phyloP scores from a whole-genome alignment of 495 filamentous ascomycete genomes.

The Physcia stellaris region DNA sequence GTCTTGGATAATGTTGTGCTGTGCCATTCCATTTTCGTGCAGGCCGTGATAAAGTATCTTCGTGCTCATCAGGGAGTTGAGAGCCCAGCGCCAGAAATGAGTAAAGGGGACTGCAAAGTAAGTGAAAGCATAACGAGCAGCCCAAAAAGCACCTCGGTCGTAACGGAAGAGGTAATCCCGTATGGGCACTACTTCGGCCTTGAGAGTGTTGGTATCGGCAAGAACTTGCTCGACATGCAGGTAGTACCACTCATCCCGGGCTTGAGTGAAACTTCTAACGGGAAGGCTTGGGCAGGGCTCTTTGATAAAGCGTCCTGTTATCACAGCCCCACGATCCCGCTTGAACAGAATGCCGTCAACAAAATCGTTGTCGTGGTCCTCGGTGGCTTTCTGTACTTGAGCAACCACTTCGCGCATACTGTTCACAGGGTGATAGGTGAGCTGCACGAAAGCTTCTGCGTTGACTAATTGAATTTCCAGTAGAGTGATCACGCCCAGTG shows the following conservation, averaged over 20 bases:
- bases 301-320: conserved; percentile 33
- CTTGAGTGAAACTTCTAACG: conserved; percentile 29
- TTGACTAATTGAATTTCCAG: conserved; percentile 36
- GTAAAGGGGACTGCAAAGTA: conserved; percentile 47
- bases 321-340: conserved; percentile 28
- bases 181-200: conserved; percentile 36
- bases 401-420: conserved; percentile 27
- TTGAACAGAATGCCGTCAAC: conserved; percentile 40
- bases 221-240: conserved; percentile 29
- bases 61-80: conserved; percentile 39
- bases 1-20: conserved; percentile 41
- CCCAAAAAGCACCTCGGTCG: conserved; percentile 49
- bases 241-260: conserved; percentile 46
- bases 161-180: conserved; percentile 50
- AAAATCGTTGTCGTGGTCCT: conserved; percentile 32
- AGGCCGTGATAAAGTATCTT: conserved; percentile 43
- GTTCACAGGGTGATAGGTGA: conserved; percentile 30
- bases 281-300: conserved; percentile 1
- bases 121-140: conserved; percentile 31
- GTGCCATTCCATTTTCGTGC: conserved; percentile 34
- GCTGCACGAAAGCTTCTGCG: conserved; percentile 33
- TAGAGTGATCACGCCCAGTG: conserved; percentile 39
- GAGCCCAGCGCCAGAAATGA: conserved; percentile 33
- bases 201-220: conserved; percentile 6
- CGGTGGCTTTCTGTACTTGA: conserved; percentile 18